Base-by-base conservation (phyloP, 768 basidiomycete genomes). In the Boletus rubroflammeus region DNA sequence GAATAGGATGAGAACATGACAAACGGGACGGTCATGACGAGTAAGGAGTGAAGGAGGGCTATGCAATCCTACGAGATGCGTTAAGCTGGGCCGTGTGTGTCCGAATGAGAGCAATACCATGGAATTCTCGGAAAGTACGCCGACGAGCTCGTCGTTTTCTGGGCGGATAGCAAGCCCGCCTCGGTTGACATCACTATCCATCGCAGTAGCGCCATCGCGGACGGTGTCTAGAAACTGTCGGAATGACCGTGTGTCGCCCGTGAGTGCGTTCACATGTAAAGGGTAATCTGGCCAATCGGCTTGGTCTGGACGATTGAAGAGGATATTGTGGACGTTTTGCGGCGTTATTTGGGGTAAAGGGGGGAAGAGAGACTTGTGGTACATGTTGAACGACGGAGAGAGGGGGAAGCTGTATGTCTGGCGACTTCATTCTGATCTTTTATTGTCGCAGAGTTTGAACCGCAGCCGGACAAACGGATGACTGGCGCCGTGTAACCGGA, bases 91-190 rank as follows among this genome's bases (percentile, higher is more conserved):
- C 25, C 34, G n/a, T 15, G 51, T 29, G 14, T 32, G 13, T 17
- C 11, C 0, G 11, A 29, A 8, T 3, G 29, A 47, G 32, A 36
- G 43, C 15, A 6, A 67, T 68, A 88, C 89, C 66, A 83, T 63
- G 34, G 79, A 84, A 63, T 90, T 91, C 43, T 85, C 78, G 67
- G 81, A 81, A 63, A 89, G 77, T 15, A 91, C 80, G 6, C 86
- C 89, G 19, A 89, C 75, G 23, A 88, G 79, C 49, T 86, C 84
- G 0, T 74, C 75, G 19, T 77, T 72, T 39, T 72, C 73, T 0
- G 67, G 66, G 6, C 67, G 62, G 11, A 90, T 63, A 0, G 79
- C 85, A 1, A 87, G 71, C 0, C 88, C 86, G 0, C 85, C 85
- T 17, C 77, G 65, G 0, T 70, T 58, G 13, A 70, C 54, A 6